Conservation (phyloP, 228 moss, liverwort and hornwort species). For the Sphagnum magellanicum region DNA sequence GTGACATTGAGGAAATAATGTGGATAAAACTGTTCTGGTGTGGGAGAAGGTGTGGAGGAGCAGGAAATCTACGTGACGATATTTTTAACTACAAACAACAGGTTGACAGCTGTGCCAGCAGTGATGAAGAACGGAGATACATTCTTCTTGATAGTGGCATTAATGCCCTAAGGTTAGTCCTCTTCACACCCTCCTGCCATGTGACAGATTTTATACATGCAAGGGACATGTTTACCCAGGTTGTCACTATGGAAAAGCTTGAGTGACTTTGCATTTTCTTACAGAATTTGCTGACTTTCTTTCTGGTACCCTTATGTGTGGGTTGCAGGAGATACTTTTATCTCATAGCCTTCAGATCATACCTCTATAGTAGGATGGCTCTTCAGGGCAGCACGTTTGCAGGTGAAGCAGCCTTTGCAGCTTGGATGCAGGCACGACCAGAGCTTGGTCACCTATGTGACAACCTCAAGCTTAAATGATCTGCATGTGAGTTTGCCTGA, state of each 20-base stretch:
- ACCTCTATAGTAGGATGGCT: slow-evolving; percentile 79
- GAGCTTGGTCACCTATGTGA: slow-evolving; percentile 99
- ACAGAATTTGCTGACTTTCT: neutral
- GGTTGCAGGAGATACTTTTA: slow-evolving; percentile 89
- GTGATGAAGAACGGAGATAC: slow-evolving; percentile 79
- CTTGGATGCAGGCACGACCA: slow-evolving; percentile 96
- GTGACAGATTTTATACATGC: no score
- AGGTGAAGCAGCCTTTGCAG: slow-evolving; percentile 60
- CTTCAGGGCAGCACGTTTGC: slow-evolving; percentile 48
- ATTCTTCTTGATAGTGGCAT: slow-evolving; percentile 77
- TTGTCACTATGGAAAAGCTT: neutral
- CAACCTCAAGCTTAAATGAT: slow-evolving; percentile 88
- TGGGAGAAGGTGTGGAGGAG: slow-evolving; percentile 69
- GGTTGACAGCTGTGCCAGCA: slow-evolving; percentile 42
- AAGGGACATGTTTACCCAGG: no score
- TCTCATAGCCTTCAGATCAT: slow-evolving; percentile 93
- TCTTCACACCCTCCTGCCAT: slow-evolving; percentile 1
- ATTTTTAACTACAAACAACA: slow-evolving; percentile 72
- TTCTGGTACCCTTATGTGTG: neutral
- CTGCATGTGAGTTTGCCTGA: slow-evolving; percentile 12
- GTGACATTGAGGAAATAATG: no score
- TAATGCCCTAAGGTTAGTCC: slow-evolving; percentile 83
- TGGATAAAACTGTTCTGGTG: neutral
- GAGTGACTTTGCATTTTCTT: neutral
- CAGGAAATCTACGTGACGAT: slow-evolving; percentile 93